Conservation (phyloP, 257 asterid species). For the Nicotiana paniculata region DNA sequence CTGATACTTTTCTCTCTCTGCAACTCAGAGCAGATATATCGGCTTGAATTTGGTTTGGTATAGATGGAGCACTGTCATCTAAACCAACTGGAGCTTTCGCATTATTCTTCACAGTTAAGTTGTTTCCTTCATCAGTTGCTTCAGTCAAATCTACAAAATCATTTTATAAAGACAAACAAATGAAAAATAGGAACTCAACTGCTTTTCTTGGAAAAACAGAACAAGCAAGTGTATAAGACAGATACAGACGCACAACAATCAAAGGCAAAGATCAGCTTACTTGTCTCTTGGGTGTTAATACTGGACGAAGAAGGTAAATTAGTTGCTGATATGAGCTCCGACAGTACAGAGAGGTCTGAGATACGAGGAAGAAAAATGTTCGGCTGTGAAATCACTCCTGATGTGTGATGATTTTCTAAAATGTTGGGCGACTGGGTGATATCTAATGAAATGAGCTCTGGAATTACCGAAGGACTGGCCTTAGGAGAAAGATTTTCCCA, state of each 20-base stretch:
- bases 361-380: constrained; percentile 26
- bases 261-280: constrained; percentile 30
- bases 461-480: constrained; percentile 16
- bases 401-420: constrained; percentile 11
- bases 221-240: neutral
- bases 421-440: constrained; percentile 13
- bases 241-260: neutral
- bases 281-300: constrained; percentile 18
- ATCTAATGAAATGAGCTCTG: constrained; percentile 29
- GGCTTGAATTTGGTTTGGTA: constrained; percentile 8
- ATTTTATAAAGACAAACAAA: constrained; percentile 12
- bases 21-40: constrained; percentile 10
- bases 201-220: neutral
- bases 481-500: constrained; percentile 26
- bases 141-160: constrained; percentile 22
- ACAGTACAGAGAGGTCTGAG: constrained; percentile 35
- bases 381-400: constrained; percentile 21
- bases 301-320: constrained; percentile 27
- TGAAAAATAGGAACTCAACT: neutral
- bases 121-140: constrained; percentile 13
- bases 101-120: constrained; percentile 14
- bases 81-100: constrained; percentile 19
- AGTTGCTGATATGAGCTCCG: constrained; percentile 46
- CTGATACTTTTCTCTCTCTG: constrained; percentile 15
- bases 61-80: constrained; percentile 16